Evolutionary conservation across 257 asterid species (phyloP).

Genomic region (Voacanga thouarsii): DNA sequence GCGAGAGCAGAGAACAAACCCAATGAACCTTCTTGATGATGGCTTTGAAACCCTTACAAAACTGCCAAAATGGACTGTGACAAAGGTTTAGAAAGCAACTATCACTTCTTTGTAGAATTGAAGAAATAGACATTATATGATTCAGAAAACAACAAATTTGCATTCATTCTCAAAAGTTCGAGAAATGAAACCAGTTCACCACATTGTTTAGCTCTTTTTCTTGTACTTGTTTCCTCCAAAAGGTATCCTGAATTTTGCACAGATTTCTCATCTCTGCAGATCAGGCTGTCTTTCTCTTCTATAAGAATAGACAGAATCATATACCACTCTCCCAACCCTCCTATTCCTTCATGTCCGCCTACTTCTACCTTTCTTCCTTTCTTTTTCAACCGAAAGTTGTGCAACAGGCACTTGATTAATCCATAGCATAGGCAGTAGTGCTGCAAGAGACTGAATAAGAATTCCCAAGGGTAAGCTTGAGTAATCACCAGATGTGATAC

Average conservation of each 20-base stretch:
- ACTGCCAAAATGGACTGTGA: neutral
- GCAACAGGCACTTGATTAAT: constrained; percentile 43
- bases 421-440: constrained; percentile 66
- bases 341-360: constrained; percentile 45
- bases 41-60: neutral
- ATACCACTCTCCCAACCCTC: constrained; percentile 53
- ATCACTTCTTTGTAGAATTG: too few relatives aligned
- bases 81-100: neutral
- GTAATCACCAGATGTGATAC: constrained; percentile 57
- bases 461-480: constrained; percentile 67
- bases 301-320: constrained; percentile 46
- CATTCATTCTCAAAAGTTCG: too few relatives aligned
- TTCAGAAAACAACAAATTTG: too few relatives aligned
- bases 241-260: neutral
- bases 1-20: neutral
- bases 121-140: too few relatives aligned
- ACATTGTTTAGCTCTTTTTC: neutral
- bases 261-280: constrained; percentile 29
- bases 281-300: constrained; percentile 60
- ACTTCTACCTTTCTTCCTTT: constrained; percentile 37
- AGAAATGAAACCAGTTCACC: neutral
- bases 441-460: constrained; percentile 59
- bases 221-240: neutral
- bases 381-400: constrained; percentile 39
- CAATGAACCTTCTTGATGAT: too few relatives aligned